phyloP scores from a whole-genome alignment of 345 rosid genomes.

The Rhizophora mangle region DNA sequence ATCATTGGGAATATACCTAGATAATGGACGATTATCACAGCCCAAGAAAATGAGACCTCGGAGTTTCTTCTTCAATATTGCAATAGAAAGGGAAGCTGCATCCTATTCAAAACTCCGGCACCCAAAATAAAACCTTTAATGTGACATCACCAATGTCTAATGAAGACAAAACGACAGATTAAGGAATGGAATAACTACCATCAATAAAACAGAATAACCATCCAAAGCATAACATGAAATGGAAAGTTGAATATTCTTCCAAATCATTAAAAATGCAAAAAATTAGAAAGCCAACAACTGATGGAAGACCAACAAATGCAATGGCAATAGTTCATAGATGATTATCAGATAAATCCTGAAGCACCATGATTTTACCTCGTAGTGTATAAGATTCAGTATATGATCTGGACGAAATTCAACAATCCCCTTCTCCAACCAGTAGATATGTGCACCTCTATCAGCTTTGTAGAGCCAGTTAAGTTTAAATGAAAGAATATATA shows the following conservation, averaged over 20 bases:
- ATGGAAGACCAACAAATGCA: background rate
- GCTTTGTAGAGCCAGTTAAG: conserved; percentile 67
- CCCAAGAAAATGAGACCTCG: conserved; percentile 75
- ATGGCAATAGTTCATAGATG: background rate
- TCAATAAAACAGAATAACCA: background rate
- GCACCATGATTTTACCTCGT: conserved; percentile 55
- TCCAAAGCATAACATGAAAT: background rate
- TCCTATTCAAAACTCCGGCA: conserved; percentile 40
- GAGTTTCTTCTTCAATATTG: conserved; percentile 73
- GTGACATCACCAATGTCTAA: conserved; percentile 1
- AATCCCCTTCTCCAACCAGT: conserved; percentile 77
- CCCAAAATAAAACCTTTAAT: background rate
- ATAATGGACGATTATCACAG: conserved; percentile 91
- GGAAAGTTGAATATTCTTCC: background rate
- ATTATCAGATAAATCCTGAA: background rate
- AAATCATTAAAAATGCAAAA: background rate
- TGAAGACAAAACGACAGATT: background rate
- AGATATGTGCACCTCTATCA: conserved; percentile 86
- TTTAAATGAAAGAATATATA: conserved; percentile 13
- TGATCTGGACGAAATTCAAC: conserved; percentile 79
- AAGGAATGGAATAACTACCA: background rate
- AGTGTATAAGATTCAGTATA: conserved; percentile 88
- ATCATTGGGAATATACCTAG: conserved; percentile 48
- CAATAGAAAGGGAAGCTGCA: conserved; percentile 82
- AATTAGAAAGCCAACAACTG: background rate